phyloP scores from a whole-genome alignment of 2,329 filamentous ascomycete genomes.

The Aureobasidium melanogenum region DNA sequence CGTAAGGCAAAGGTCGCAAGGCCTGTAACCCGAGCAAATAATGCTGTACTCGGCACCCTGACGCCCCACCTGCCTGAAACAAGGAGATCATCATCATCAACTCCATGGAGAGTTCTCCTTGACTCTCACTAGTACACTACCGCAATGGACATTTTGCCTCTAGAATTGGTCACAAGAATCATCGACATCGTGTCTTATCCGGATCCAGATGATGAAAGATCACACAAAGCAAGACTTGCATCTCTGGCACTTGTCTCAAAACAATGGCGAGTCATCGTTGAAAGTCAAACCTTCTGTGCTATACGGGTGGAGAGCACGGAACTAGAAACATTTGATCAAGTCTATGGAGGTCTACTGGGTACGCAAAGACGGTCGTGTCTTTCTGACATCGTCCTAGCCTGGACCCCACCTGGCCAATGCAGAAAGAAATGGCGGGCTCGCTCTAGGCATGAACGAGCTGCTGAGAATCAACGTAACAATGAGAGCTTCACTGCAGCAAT shows the following conservation, averaged over 20 bases:
- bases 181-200: neutral
- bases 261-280: neutral
- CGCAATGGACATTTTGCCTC: neutral
- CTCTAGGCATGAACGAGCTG: neutral
- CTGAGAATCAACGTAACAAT: neutral
- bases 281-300: neutral
- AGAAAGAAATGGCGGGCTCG: neutral
- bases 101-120: neutral
- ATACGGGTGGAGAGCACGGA: neutral
- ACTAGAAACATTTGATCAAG: neutral
- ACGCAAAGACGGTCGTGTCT: neutral
- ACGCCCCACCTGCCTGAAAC: neutral
- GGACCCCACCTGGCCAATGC: neutral
- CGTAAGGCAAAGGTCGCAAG: too few species aligned
- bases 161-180: neutral
- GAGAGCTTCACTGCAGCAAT: neutral
- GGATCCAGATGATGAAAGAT: neutral
- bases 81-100: neutral
- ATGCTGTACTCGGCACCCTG: neutral
- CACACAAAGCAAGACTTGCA: neutral
- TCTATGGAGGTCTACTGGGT: neutral
- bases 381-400: neutral
- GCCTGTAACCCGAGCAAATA: too few species aligned
- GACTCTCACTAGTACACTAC: neutral
- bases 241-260: neutral